A percentile compares a stretch with the other conserved stretches of the same genome.
Evolutionary conservation across 768 basidiomycete genomes (phyloP).

Genomic region (Lyophyllum semitale): DNA sequence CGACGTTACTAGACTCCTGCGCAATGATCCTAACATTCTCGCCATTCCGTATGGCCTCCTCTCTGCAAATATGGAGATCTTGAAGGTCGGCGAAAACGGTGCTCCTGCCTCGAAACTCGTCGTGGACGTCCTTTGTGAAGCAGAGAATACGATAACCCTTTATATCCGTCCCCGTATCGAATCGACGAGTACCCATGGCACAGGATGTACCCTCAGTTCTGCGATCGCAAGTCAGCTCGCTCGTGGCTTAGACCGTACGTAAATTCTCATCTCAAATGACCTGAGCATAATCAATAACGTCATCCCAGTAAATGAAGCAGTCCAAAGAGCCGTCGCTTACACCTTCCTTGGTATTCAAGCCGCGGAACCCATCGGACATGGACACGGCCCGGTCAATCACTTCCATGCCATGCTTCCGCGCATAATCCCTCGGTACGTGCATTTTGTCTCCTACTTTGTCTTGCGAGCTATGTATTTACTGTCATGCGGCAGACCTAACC

Average conservation of each 20-base stretch:
- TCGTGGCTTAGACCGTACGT: constrained; percentile 43
- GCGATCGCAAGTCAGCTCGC: constrained; percentile 74
- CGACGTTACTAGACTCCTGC: constrained; percentile 42
- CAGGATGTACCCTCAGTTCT: constrained; percentile 89
- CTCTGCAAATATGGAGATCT: constrained; percentile 65
- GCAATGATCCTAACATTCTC: constrained; percentile 29
- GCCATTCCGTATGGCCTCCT: constrained; percentile 46
- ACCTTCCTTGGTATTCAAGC: constrained; percentile 75
- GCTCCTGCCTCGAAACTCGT: constrained; percentile 40
- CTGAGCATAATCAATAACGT: too few relatives aligned
- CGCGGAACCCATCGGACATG: constrained; percentile 67
- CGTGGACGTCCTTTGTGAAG: constrained; percentile 62
- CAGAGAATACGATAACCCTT: constrained; percentile 48
- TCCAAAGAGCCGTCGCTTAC: constrained; percentile 62
- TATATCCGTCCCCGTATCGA: constrained; percentile 63
- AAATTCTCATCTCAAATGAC: neutral
- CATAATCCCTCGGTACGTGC: constrained; percentile 48
- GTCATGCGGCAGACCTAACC: constrained; percentile 48
- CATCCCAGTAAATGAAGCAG: constrained; percentile 56
- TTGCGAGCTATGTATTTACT: neutral
- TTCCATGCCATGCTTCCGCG: constrained; percentile 57
- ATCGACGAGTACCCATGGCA: constrained; percentile 83
- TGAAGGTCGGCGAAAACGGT: constrained; percentile 33
- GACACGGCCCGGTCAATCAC: constrained; percentile 88
- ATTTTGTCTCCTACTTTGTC: neutral